A percentile compares a stretch with the other conserved stretches of the same genome.
Evolutionary conservation across 768 basidiomycete species (phyloP).

Genomic region (Mycena sanguinolenta): DNA sequence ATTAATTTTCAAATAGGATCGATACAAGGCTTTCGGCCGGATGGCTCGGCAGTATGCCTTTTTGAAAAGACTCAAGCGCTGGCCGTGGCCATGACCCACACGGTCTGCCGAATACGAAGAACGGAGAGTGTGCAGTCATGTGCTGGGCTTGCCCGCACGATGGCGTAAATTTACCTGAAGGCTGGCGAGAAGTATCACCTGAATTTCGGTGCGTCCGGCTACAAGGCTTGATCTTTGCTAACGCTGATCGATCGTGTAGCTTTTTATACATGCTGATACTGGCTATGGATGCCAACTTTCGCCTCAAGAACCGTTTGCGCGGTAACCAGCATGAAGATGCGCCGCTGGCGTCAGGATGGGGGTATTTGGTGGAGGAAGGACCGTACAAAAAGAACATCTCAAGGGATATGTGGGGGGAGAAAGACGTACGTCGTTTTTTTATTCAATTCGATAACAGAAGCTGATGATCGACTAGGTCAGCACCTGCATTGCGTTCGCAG

Average conservation of each 20-base stretch:
- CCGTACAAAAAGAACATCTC: background rate
- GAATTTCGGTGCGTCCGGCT: too few relatives aligned
- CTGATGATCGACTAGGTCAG: too few relatives aligned
- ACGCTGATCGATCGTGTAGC: too few relatives aligned
- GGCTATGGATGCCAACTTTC: background rate
- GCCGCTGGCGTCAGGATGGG: background rate
- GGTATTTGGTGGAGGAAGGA: background rate
- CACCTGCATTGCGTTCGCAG: too few relatives aligned
- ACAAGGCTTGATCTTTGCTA: too few relatives aligned
- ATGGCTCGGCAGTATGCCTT: background rate
- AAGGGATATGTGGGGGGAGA: background rate
- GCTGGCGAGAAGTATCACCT: too few relatives aligned
- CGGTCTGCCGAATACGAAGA: conserved; percentile 18
- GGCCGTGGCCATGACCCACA: conserved; percentile 15
- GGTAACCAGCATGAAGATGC: background rate
- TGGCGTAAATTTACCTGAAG: too few relatives aligned
- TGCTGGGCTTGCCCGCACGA: conserved; percentile 41
- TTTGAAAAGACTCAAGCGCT: conserved; percentile 4
- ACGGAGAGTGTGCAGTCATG: conserved; percentile 23
- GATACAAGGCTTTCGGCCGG: conserved; percentile 13
- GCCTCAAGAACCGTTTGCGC: background rate
- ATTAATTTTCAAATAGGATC: conserved; percentile 16
- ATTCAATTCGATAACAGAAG: too few relatives aligned
- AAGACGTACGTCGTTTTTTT: background rate
- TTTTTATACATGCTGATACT: background rate